These are phyloP conservation scores for Kokia cookei DNA, from an alignment of 441 rosid species.

Conservation along the genomic window DNA sequence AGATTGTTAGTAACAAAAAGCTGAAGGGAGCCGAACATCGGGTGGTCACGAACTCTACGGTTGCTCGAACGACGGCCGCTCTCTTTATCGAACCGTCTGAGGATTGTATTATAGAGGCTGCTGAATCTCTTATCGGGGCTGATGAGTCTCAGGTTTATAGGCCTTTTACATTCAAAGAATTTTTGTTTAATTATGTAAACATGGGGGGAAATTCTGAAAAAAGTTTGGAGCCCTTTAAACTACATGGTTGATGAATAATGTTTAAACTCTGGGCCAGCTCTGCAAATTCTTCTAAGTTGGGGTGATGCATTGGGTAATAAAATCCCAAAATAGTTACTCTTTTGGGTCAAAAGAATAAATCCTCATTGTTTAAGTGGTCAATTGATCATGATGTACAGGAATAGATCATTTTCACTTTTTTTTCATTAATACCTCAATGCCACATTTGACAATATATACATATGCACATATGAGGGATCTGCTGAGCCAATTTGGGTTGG, in stretches of 20 bases:
- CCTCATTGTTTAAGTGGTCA: too few species aligned
- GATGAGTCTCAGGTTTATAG: background rate
- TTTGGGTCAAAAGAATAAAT: too few species aligned
- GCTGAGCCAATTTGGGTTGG: too few species aligned
- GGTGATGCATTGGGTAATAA: background rate
- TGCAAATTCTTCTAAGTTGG: too few species aligned
- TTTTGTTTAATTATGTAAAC: background rate
- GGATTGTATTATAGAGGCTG: background rate
- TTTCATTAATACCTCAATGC: too few species aligned
- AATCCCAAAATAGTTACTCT: too few species aligned
- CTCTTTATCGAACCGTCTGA: background rate
- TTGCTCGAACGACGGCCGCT: background rate
- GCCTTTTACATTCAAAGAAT: background rate
- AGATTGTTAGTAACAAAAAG: background rate
- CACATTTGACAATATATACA: too few species aligned
- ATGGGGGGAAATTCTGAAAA: background rate
- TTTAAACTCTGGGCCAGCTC: too few species aligned
- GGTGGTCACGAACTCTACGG: background rate
- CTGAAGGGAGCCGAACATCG: background rate
- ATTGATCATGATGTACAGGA: too few species aligned
- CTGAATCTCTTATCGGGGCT: background rate
- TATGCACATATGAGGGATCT: too few species aligned
- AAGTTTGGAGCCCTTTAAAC: background rate
- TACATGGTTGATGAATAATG: background rate
- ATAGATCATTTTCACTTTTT: too few species aligned